Evolutionary conservation across 768 basidiomycete species (phyloP).

Genomic region (Russula vinacea): DNA sequence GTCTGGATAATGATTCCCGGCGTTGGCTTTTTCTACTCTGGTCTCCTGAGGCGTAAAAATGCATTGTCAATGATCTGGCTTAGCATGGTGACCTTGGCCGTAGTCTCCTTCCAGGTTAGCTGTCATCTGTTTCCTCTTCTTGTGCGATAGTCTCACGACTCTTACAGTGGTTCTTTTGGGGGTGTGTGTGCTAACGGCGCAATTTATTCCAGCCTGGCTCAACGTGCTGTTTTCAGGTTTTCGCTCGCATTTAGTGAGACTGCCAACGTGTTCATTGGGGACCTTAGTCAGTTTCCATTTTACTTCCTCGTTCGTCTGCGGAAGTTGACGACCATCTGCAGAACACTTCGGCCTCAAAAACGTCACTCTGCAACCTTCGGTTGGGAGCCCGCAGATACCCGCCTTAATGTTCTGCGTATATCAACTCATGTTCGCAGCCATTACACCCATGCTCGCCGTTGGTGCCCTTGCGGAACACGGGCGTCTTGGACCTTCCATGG

Average conservation of each 20-base stretch:
- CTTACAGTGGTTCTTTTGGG: constrained; percentile 95
- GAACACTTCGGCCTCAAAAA: constrained; percentile 80
- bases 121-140: background rate
- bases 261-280: constrained; percentile 73
- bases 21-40: constrained; percentile 87
- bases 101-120: constrained; percentile 78
- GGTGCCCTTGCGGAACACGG: constrained; percentile 91
- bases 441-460: constrained; percentile 87
- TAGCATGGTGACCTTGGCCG: constrained; percentile 69
- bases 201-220: background rate
- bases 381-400: constrained; percentile 69
- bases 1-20: constrained; percentile 67
- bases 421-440: constrained; percentile 88
- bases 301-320: background rate
- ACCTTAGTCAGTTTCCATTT: constrained; percentile 57
- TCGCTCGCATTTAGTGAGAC: constrained; percentile 86
- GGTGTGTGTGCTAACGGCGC: constrained; percentile 35
- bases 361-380: constrained; percentile 72
- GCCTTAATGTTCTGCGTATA: constrained; percentile 77
- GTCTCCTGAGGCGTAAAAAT: constrained; percentile 88
- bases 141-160: constrained; percentile 15
- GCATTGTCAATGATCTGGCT: constrained; percentile 88
- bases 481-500: constrained; percentile 77
- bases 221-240: constrained; percentile 40
- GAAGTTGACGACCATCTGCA: constrained; percentile 34